Evolutionary conservation across 495 filamentous ascomycete species (phyloP).

Genomic region (Neurospora hispaniola): DNA sequence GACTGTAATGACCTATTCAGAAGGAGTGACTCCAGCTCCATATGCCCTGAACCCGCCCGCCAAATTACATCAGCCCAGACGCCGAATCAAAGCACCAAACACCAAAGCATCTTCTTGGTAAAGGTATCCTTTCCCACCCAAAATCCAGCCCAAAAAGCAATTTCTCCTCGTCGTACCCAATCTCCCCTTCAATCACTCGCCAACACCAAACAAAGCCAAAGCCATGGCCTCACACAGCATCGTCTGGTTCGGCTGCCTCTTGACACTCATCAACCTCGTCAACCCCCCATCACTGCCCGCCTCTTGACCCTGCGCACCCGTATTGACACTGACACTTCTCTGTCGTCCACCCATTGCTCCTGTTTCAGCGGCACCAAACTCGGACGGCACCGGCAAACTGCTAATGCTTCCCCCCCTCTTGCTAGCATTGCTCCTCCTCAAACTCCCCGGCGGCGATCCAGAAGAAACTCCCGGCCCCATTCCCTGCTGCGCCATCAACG

Average conservation of each 20-base stretch:
- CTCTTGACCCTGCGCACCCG: not conserved
- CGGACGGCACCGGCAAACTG: not conserved
- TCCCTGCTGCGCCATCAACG: not conserved
- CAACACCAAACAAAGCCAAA: constrained; percentile 21
- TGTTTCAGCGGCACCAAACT: not conserved
- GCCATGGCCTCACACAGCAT: constrained; percentile 24
- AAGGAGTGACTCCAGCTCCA: not conserved
- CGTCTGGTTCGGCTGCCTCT: constrained; percentile 12
- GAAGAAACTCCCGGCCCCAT: not conserved
- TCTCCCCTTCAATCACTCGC: not conserved
- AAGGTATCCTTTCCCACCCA: not conserved
- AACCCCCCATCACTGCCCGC: constrained; percentile 12
- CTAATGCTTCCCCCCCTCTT: not conserved
- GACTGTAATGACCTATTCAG: not conserved
- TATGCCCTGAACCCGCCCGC: not conserved
- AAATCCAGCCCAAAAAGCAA: not conserved
- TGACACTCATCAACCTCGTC: constrained; percentile 20
- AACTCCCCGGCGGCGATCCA: not conserved
- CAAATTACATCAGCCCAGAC: not conserved
- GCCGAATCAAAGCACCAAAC: not conserved
- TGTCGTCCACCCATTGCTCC: not conserved
- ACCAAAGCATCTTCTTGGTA: not conserved
- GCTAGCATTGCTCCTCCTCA: constrained; percentile 14
- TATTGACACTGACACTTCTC: constrained; percentile 1
- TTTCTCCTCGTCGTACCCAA: not conserved